Conservation (phyloP, 257 asterid genomes). For the Solanum rostratum region DNA sequence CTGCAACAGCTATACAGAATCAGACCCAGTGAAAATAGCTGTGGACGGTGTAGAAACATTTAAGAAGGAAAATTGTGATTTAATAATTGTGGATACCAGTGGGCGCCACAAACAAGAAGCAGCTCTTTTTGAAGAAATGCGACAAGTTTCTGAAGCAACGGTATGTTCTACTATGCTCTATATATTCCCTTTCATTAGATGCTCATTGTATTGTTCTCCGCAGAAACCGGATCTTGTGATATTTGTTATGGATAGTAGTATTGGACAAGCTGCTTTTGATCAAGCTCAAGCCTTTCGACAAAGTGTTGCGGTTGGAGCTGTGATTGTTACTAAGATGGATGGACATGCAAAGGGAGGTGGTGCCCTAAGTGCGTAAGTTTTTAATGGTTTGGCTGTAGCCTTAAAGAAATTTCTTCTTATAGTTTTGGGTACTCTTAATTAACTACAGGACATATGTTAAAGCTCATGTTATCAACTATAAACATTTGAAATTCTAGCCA, state of each 20-base stretch:
- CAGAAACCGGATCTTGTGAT: conserved; percentile 96
- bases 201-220: conserved; percentile 2
- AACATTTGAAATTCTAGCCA: neutral
- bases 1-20: conserved; percentile 79
- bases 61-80: conserved; percentile 84
- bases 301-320: conserved; percentile 99
- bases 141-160: conserved; percentile 94
- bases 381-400: neutral
- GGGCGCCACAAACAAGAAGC: conserved; percentile 99
- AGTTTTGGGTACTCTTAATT: neutral
- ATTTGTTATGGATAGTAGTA: conserved; percentile 98
- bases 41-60: conserved; percentile 93
- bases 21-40: conserved; percentile 97
- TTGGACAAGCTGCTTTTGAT: conserved; percentile 97
- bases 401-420: neutral
- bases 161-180: conserved; percentile 19
- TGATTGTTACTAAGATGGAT: conserved; percentile 91
- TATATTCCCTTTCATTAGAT: neutral
- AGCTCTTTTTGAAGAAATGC: conserved; percentile 97
- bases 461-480: neutral
- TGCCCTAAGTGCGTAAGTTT: conserved; percentile 96
- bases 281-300: conserved; percentile 98
- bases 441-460: neutral
- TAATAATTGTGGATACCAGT: conserved; percentile 91
- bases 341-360: conserved; percentile 99